Conservation (phyloP, 2,329 filamentous ascomycete species). For the Verruconis gallopava region DNA sequence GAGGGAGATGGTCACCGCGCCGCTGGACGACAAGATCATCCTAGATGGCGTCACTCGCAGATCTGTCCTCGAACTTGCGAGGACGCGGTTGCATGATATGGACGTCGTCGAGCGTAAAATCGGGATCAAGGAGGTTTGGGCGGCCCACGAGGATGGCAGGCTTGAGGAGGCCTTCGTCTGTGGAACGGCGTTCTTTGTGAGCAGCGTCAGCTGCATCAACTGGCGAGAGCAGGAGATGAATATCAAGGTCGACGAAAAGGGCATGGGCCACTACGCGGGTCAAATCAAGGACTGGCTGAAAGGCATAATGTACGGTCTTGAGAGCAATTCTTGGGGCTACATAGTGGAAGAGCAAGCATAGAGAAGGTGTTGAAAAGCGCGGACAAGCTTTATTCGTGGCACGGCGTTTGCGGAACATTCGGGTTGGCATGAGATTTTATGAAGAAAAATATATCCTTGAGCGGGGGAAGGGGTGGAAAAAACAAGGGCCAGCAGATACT, state of each 20-base stretch:
- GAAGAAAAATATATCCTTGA: too few species aligned
- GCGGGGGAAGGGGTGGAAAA: too few species aligned
- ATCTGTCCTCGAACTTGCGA: constrained; percentile 61
- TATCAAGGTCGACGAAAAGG: constrained; percentile 28
- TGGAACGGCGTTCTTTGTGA: constrained; percentile 57
- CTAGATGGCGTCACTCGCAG: constrained; percentile 79
- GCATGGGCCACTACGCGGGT: constrained; percentile 29
- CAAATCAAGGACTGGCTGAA: constrained; percentile 33
- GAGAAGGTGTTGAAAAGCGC: not conserved
- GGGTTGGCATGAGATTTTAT: too few species aligned
- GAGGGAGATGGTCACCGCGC: constrained; percentile 67
- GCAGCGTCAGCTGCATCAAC: constrained; percentile 32
- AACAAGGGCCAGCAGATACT: too few species aligned
- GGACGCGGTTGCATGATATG: constrained; percentile 45
- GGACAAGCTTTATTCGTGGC: too few species aligned
- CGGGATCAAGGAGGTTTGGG: constrained; percentile 63
- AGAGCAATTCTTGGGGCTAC: constrained; percentile 34
- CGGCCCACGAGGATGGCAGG: constrained; percentile 61
- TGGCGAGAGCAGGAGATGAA: constrained; percentile 32
- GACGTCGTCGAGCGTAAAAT: constrained; percentile 74
- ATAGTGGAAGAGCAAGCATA: constrained; percentile 32
- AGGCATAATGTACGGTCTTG: constrained; percentile 37
- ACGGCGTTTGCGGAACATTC: too few species aligned
- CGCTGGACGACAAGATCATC: constrained; percentile 70
- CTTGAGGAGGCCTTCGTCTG: constrained; percentile 75